Percentiles rank a stretch among this genome's conserved stretches.
Evolutionary conservation across 345 rosid genomes (phyloP).

Genomic region (Hevea brasiliensis): DNA sequence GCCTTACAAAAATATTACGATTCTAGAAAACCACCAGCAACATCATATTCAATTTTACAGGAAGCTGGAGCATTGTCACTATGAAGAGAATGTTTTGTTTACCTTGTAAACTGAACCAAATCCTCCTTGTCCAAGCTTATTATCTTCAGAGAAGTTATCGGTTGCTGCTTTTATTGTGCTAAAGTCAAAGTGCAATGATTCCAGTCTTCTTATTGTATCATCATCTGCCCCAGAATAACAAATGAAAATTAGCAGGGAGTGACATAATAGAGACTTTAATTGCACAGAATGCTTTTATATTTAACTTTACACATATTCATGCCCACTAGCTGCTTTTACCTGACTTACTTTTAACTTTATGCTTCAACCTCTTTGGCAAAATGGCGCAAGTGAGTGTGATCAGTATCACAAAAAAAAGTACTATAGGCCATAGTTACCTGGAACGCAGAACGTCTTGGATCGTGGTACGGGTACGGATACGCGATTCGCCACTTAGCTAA

Average conservation of each 20-base stretch:
- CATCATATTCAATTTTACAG: no score
- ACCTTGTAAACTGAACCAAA: conserved; percentile 4
- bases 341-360: background rate
- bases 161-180: conserved; percentile 5
- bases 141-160: background rate
- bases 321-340: background rate
- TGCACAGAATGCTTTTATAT: no score
- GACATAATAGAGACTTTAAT: background rate
- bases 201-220: background rate
- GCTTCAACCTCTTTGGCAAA: background rate
- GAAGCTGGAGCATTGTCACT: no score
- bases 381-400: background rate
- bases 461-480: no score
- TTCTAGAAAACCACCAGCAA: no score
- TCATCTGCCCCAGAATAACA: background rate
- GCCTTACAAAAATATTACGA: no score
- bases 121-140: conserved; percentile 7
- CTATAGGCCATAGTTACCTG: no score
- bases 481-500: no score
- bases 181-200: background rate
- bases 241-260: background rate
- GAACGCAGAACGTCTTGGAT: no score
- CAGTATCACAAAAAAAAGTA: background rate
- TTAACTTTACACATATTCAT: background rate
- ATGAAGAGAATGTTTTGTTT: background rate